Percentiles rank a stretch among this genome's conserved stretches.
Evolutionary conservation across 139 green algal genomes (phyloP).

Genomic region (Raphidocelis subcapitata): DNA sequence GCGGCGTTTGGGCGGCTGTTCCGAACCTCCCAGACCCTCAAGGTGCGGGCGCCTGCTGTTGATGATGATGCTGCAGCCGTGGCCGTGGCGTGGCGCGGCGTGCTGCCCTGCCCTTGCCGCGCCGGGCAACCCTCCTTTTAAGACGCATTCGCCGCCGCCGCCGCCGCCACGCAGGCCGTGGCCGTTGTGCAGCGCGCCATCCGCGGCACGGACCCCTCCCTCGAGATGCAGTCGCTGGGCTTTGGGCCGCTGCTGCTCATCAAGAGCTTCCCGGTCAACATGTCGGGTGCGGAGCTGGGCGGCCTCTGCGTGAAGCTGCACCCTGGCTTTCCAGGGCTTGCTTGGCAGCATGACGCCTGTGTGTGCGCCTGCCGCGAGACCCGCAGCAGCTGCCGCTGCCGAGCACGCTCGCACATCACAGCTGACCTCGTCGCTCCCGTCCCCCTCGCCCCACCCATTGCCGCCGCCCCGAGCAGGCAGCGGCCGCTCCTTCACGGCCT

Average conservation of each 20-base stretch:
- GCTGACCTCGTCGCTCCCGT: too few species aligned
- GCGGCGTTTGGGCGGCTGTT: slow-evolving; percentile 84
- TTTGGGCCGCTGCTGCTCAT: slow-evolving; percentile 81
- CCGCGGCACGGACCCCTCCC: slow-evolving; percentile 45
- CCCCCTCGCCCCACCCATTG: too few species aligned
- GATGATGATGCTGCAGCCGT: too few species aligned
- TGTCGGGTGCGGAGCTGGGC: slow-evolving; percentile 89
- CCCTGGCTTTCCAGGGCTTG: too few species aligned
- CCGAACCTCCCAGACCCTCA: slow-evolving; percentile 41
- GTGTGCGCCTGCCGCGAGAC: not conserved
- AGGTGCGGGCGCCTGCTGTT: slow-evolving; percentile 34
- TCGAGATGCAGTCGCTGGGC: slow-evolving; percentile 66
- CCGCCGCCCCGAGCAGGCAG: slow-evolving; percentile 54
- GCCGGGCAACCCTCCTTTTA: too few species aligned
- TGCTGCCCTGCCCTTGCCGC: too few species aligned
- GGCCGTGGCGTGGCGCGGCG: too few species aligned
- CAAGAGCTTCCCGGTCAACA: slow-evolving; percentile 74
- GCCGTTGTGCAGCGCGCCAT: slow-evolving; percentile 85
- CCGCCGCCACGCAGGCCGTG: slow-evolving; percentile 64
- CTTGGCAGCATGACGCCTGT: not conserved
- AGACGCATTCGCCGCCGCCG: too few species aligned
- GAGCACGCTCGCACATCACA: too few species aligned
- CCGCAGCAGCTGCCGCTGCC: too few species aligned
- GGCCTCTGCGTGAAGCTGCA: too few species aligned
- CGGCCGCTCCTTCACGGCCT: slow-evolving; percentile 78